These are phyloP conservation scores for Hansenula lynferdii DNA, from an alignment of 1,139 yeast species.

Conservation along the genomic window DNA sequence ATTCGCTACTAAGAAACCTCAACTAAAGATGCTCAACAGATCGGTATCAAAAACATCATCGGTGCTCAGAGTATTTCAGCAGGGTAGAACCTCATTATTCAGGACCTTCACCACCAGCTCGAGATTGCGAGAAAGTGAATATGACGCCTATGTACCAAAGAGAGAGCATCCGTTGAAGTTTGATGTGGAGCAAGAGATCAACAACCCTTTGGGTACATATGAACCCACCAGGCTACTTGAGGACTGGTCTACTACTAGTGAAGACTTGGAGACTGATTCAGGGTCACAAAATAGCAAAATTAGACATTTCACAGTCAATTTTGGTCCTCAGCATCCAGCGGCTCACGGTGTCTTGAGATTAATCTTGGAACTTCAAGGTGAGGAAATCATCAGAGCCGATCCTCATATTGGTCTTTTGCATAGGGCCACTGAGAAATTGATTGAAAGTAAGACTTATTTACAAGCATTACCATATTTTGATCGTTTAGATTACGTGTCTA, in stretches of 20 bases:
- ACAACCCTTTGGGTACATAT: slow-evolving; percentile 29
- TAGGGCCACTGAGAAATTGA: slow-evolving; percentile 86
- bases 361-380: slow-evolving; percentile 84
- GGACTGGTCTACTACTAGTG: slow-evolving; percentile 5
- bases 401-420: slow-evolving; percentile 88
- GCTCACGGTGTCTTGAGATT: slow-evolving; percentile 91
- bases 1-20: too few species aligned
- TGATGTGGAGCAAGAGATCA: slow-evolving; percentile 3
- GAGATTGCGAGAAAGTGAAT: neutral
- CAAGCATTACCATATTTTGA: slow-evolving; percentile 90
- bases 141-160: slow-evolving; percentile 1
- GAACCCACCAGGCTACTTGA: slow-evolving; percentile 7
- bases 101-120: neutral
- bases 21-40: slow-evolving; percentile 3
- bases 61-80: slow-evolving; percentile 29
- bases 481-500: slow-evolving; percentile 82
- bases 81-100: slow-evolving; percentile 20
- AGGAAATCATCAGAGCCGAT: slow-evolving; percentile 81
- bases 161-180: neutral
- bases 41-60: slow-evolving; percentile 19
- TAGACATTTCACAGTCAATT: slow-evolving; percentile 84
- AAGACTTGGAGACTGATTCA: slow-evolving; percentile 13
- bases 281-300: slow-evolving; percentile 44
- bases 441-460: slow-evolving; percentile 77
- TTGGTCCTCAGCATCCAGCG: slow-evolving; percentile 95